Conservation (phyloP, 2,329 filamentous ascomycete species). For the Leptographium wingfieldii region DNA sequence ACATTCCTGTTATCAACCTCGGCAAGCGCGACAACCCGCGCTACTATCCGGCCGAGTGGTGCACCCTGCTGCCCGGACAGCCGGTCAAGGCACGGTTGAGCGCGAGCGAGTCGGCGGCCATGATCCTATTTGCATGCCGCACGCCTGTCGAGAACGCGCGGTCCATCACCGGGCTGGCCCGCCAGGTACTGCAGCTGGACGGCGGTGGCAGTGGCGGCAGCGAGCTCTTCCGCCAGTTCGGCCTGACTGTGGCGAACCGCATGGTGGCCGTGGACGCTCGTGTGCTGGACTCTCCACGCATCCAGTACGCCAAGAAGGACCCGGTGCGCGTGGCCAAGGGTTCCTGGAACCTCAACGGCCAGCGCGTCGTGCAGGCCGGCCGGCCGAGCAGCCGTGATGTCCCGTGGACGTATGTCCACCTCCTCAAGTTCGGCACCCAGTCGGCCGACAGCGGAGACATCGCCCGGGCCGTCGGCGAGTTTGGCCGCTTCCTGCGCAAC, state of each 20-base stretch:
- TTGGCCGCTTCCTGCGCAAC: constrained; percentile 23
- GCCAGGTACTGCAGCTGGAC: constrained; percentile 45
- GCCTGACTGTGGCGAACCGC: constrained; percentile 44
- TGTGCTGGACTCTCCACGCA: constrained; percentile 45
- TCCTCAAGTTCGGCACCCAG: not conserved
- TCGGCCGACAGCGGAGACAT: constrained; percentile 2
- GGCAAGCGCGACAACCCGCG: constrained; percentile 43
- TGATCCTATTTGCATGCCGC: constrained; percentile 63
- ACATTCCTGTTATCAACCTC: constrained; percentile 51
- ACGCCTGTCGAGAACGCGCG: constrained; percentile 52
- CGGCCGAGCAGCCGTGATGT: constrained; percentile 27
- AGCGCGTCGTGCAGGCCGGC: constrained; percentile 36
- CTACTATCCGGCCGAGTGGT: constrained; percentile 56
- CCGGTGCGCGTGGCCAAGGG: constrained; percentile 32
- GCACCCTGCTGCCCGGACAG: constrained; percentile 53
- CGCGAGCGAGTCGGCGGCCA: constrained; percentile 47
- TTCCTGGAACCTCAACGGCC: constrained; percentile 55
- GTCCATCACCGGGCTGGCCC: constrained; percentile 48
- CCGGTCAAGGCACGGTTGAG: constrained; percentile 45
- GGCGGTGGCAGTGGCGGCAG: constrained; percentile 23
- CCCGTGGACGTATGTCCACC: constrained; percentile 32
- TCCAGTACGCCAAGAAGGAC: constrained; percentile 40
- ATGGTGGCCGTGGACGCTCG: constrained; percentile 64
- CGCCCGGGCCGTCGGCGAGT: constrained; percentile 18
- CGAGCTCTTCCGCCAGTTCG: constrained; percentile 41